Evolutionary conservation across 768 basidiomycete species (phyloP), one percentile per base, ranked within the genome.

Genomic region (Cyclocybe aegerita): DNA sequence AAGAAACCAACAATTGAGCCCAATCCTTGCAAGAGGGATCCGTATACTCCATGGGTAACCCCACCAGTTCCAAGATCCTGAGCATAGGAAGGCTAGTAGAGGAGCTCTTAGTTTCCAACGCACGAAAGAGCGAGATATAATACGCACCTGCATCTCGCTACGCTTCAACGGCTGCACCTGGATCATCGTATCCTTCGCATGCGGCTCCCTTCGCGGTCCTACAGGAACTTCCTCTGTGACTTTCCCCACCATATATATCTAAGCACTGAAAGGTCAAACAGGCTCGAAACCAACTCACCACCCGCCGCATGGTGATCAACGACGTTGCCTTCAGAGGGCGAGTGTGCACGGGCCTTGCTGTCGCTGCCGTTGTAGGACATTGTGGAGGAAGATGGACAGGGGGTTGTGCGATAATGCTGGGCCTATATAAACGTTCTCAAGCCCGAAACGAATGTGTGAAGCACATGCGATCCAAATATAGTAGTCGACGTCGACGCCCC

Each of bases 11-110:
- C 67, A 59, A 76, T 70, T 0, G 70, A 44, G 1, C 93, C 94
- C 35, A 95, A 70, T 1, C 76, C 70, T 54, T 91, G 82, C 56
- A 94, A 74, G 64, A 91, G 72, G 5, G 88, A 88, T 4, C 92
- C 93, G 61, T 96, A 96, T 35, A 93, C 35, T 12, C 91, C 93
- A 67, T 96, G 93, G 4, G 82, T 83, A 44, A 95, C 90, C 64
- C 83, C 84, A 6, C 66, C 71, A 23, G 81, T 76, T 38, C 93
- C 93, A 38, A 93, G 69, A 66, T 95, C 92, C 69, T 98, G 93
- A 2, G 93, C 83, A 66, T 98, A 97, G 0, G 90, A 93, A 2
- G 90, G 93, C 86, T 97, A 67, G 7, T 43, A 43, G 6, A 36
- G 46, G 16, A 42, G 46, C 35, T 7, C 34, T 39, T 43, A 4